Conservation (phyloP, 1,284 basidiomycete genomes). For the Papiliotrema fonsecae region DNA sequence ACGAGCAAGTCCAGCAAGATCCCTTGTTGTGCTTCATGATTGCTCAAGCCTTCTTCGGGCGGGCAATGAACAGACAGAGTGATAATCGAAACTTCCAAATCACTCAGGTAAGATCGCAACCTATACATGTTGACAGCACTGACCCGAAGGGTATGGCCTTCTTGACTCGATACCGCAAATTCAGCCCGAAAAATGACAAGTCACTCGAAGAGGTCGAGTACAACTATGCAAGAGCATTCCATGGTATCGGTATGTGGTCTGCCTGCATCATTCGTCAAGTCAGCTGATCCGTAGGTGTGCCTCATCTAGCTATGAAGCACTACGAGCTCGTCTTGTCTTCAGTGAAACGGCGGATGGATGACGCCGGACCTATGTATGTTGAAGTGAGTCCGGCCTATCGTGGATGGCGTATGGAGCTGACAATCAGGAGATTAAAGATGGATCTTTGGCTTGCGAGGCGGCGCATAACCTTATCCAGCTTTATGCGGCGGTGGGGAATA, state of each 20-base stretch:
- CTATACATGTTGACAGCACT: slow-evolving; percentile 3
- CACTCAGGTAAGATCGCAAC: slow-evolving; percentile 59
- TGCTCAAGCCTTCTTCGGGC: slow-evolving; percentile 75
- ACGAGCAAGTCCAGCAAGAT: slow-evolving; percentile 75
- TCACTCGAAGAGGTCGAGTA: slow-evolving; percentile 74
- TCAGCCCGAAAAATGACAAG: slow-evolving; percentile 50
- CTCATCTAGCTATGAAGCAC: slow-evolving; percentile 73
- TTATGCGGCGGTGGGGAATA: slow-evolving; percentile 69
- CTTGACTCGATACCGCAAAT: slow-evolving; percentile 65
- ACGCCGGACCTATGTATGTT: slow-evolving; percentile 8
- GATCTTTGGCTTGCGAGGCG: slow-evolving; percentile 59
- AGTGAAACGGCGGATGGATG: slow-evolving; percentile 51
- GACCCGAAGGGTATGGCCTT: slow-evolving; percentile 68
- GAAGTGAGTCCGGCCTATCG: slow-evolving; percentile 12
- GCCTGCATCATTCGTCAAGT: neutral
- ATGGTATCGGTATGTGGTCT: slow-evolving; percentile 66
- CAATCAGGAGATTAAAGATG: slow-evolving; percentile 43
- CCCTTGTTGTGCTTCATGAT: slow-evolving; percentile 78
- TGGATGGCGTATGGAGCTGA: neutral
- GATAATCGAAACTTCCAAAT: slow-evolving; percentile 85
- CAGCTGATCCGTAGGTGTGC: slow-evolving; percentile 56
- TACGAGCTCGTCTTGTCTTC: slow-evolving; percentile 69
- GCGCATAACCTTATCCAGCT: slow-evolving; percentile 85
- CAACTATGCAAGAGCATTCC: slow-evolving; percentile 86
- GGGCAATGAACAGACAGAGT: slow-evolving; percentile 86